phyloP scores from a whole-genome alignment of 1,139 yeast species.

The Candida pseudoviswanathii region DNA sequence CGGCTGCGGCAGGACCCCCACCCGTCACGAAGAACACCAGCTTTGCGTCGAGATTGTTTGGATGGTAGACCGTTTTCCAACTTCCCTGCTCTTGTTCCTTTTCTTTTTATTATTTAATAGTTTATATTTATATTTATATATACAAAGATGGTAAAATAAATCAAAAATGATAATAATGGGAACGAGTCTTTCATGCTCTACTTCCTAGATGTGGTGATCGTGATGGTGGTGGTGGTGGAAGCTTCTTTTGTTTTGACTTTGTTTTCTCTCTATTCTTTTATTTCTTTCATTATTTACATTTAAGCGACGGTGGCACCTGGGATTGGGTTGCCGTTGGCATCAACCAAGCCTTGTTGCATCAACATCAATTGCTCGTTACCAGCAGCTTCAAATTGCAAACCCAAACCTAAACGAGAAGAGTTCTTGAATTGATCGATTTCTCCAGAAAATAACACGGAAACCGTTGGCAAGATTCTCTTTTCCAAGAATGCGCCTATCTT shows the following conservation, averaged over 20 bases:
- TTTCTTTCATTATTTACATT: conserved; percentile 5
- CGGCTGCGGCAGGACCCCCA: neutral
- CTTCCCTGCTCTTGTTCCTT: neutral
- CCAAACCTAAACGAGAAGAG: conserved; percentile 85
- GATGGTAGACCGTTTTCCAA: conserved; percentile 34
- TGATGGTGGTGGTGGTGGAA: neutral
- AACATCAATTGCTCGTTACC: conserved; percentile 84
- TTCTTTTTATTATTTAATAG: conserved; percentile 1
- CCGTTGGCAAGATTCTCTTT: conserved; percentile 90
- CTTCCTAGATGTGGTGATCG: too few species aligned
- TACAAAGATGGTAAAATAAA: conserved; percentile 8
- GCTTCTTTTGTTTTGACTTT: neutral
- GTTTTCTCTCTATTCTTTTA: neutral
- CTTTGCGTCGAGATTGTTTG: conserved; percentile 34
- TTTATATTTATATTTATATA: conserved; percentile 2
- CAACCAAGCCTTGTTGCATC: conserved; percentile 78
- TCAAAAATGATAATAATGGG: too few species aligned
- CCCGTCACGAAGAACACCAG: conserved; percentile 10
- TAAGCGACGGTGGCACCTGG: conserved; percentile 59
- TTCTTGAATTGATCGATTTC: conserved; percentile 91
- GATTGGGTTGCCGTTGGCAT: conserved; percentile 81
- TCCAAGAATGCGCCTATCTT: conserved; percentile 90
- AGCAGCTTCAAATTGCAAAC: conserved; percentile 92
- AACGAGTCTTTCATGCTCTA: too few species aligned
- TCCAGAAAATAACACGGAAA: conserved; percentile 82